Percentiles rank a stretch among this genome's conserved stretches.
These are phyloP conservation scores for Lagerstroemia speciosa DNA, from an alignment of 345 rosid genomes.

Conservation along the genomic window DNA sequence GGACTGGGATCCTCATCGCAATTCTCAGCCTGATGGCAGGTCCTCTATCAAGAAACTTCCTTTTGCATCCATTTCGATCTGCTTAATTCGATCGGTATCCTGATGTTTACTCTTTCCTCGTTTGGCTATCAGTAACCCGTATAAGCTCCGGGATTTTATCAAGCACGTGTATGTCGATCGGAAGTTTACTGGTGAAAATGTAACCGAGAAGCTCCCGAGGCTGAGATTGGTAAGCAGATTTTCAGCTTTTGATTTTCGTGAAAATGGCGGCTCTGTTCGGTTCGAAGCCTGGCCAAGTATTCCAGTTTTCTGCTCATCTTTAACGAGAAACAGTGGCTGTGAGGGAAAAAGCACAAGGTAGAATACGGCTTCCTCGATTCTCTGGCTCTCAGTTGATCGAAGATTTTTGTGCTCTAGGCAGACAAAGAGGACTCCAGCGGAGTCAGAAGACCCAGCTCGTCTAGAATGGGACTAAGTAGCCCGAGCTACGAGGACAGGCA, in stretches of 20 bases:
- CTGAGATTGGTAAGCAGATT: conserved; percentile 40
- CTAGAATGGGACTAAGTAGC: conserved; percentile 32
- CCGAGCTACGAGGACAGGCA: conserved; percentile 30
- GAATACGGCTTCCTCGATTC: background rate
- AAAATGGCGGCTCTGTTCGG: too few species aligned
- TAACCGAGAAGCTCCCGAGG: conserved; percentile 27
- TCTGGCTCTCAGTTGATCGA: background rate
- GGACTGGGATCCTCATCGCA: conserved; percentile 58
- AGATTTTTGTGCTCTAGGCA: conserved; percentile 23
- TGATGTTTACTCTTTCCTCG: background rate
- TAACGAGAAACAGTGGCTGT: too few species aligned
- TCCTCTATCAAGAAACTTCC: conserved; percentile 18
- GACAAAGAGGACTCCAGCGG: conserved; percentile 32
- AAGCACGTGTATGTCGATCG: conserved; percentile 76
- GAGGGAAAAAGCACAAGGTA: background rate
- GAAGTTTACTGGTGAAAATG: conserved; percentile 46
- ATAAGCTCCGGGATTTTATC: conserved; percentile 65
- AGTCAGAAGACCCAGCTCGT: conserved; percentile 26
- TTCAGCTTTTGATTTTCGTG: background rate
- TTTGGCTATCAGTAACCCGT: conserved; percentile 53
- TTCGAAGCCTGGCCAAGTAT: too few species aligned
- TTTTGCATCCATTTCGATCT: background rate
- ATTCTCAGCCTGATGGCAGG: conserved; percentile 81
- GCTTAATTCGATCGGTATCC: background rate
- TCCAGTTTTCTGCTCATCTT: too few species aligned